These are phyloP conservation scores for Saccharum officinarum DNA, from an alignment of 176 grass and related monocot species.

Conservation along the genomic window DNA sequence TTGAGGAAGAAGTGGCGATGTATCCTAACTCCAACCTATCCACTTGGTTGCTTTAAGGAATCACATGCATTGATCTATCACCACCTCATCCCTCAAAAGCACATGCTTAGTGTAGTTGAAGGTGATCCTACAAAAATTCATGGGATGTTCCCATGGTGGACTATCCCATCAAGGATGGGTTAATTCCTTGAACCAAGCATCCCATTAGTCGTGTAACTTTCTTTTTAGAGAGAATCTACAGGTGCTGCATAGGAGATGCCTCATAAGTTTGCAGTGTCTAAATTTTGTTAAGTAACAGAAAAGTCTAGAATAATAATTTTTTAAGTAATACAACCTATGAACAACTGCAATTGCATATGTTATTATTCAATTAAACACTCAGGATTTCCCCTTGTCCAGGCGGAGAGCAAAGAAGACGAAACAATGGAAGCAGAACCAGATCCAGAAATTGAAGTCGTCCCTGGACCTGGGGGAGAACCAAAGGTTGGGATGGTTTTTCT, in stretches of 20 bases:
- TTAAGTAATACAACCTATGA: constrained; percentile 17
- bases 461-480: constrained; percentile 65
- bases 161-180: not conserved
- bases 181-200: not conserved
- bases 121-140: not conserved
- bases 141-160: not conserved
- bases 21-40: not conserved
- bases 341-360: not conserved
- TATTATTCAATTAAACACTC: constrained; percentile 15
- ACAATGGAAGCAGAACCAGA: constrained; percentile 55
- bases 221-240: not conserved
- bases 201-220: not conserved
- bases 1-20: not conserved
- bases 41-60: constrained; percentile 2
- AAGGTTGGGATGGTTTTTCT: constrained; percentile 76
- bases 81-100: not conserved
- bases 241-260: constrained; percentile 16
- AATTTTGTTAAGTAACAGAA: constrained; percentile 12
- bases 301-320: not conserved
- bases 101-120: not conserved
- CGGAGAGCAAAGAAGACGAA: constrained; percentile 58
- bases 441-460: constrained; percentile 51
- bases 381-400: constrained; percentile 39
- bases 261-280: not conserved
- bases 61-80: not conserved